These are phyloP conservation scores for Scedosporium aurantiacum DNA, from an alignment of 2,329 filamentous ascomycete genomes.

Conservation along the genomic window DNA sequence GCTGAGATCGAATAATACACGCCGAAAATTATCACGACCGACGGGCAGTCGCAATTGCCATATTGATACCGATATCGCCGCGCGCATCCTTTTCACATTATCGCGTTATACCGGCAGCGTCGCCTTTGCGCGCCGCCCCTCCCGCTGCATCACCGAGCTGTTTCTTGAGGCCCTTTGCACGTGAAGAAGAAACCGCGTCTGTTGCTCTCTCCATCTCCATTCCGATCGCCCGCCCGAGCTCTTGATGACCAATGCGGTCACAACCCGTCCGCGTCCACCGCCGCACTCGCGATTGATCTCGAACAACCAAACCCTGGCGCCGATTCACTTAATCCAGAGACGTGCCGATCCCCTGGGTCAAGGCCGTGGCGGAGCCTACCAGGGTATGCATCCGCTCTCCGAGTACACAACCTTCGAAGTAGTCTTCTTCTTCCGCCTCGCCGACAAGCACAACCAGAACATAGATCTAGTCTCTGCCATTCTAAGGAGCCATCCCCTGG, in stretches of 20 bases:
- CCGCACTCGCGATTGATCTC: slow-evolving; percentile 2
- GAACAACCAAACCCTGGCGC: slow-evolving; percentile 3
- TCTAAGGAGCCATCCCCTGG: slow-evolving; percentile 4
- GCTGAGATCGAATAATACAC: not conserved
- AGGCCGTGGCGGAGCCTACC: slow-evolving; percentile 4
- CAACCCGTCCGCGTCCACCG: not conserved
- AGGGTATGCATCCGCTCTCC: slow-evolving; percentile 7
- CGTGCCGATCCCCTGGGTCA: slow-evolving; percentile 5
- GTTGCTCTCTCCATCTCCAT: not conserved
- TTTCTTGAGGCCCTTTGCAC: too few species aligned
- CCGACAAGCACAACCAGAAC: slow-evolving; percentile 8
- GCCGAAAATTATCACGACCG: not conserved
- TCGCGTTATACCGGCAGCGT: too few species aligned
- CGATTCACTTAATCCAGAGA: slow-evolving; percentile 6
- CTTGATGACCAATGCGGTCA: not conserved
- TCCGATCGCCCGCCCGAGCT: not conserved
- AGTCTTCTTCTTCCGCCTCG: slow-evolving; percentile 7
- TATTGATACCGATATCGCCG: too few species aligned
- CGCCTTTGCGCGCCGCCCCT: too few species aligned
- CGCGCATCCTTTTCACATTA: too few species aligned
- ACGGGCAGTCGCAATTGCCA: not conserved
- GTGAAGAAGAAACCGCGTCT: too few species aligned
- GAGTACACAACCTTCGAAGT: slow-evolving; percentile 5
- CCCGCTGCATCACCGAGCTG: too few species aligned
- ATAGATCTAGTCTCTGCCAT: slow-evolving; percentile 5